Evolutionary conservation across 2,329 filamentous ascomycete genomes (phyloP), one percentile per base, ranked within the genome.

Genomic region (Cytospora paraplurivora): DNA sequence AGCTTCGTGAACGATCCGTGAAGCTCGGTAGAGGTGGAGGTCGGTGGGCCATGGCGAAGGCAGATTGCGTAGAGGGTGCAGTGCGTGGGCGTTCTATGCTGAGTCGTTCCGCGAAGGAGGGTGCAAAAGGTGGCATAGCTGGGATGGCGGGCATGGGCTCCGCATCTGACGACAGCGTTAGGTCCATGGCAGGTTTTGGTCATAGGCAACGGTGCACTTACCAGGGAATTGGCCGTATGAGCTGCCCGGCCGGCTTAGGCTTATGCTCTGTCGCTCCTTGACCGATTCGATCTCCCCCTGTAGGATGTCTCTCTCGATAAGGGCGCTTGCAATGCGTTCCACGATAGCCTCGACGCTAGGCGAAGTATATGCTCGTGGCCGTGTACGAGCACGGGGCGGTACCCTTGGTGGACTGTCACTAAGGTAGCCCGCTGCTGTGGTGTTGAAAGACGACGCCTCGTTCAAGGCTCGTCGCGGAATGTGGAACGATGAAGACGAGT

Each of bases 261-360:
- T 87, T 38, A 86, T 73, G 72, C 83, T 88, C 73, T 86, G 84
- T 64, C 84, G 81, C 76, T 87, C 84, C 32, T 87, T 80, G 27
- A 85, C 77, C 57, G 83, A 80, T 59, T 88, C 83, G 59, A 88
- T 87, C 67, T 86, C 80, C 63, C 80, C 81, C 72, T 88, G 80
- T 51, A 87, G 73, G 62, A 76, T 77, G 62, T 89, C 86, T 66
- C 85, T 77, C 70, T 88, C 85, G 60, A 84, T 74, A 76, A 87
- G 81, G 56, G 82, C 84, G 64, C 76, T 79, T 35, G 84, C 85
- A 52, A 87, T 82, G 50, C 83, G 78, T 67, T 84, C 81, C 56
- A 83, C 81, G 60, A 86, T 81, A 15, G 72, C 72, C 34, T 85
- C 81, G 66, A 83, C 77, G 63, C 78, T 78, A 5, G 81, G 76